phyloP scores from a whole-genome alignment of 805 yeast genomes.

The Metschnikowia matae region DNA sequence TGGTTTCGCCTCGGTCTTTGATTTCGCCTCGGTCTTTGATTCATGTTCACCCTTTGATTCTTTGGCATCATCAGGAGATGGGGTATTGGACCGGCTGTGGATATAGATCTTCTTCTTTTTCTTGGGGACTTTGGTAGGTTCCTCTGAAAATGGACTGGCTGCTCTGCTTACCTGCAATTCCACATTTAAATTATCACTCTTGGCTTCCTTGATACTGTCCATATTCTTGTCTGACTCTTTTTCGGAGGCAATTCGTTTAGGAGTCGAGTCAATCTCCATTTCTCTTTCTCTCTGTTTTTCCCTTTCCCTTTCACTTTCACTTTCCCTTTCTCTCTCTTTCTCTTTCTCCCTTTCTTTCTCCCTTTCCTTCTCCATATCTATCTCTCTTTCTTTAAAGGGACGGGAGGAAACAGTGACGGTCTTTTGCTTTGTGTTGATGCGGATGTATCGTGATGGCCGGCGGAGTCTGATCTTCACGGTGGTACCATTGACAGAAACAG shows the following conservation, averaged over 20 bases:
- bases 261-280: too few relatives aligned
- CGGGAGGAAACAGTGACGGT: neutral
- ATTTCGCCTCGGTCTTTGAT: too few relatives aligned
- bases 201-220: neutral
- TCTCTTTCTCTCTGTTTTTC: neutral
- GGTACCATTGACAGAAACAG: neutral
- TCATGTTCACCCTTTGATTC: neutral
- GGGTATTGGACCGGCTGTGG: constrained; percentile 17
- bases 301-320: neutral
- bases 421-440: neutral
- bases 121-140: constrained; percentile 12
- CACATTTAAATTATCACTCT: neutral
- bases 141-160: constrained; percentile 15
- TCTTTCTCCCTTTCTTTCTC: neutral
- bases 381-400: neutral
- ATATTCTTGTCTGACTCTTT: neutral
- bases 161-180: constrained; percentile 6
- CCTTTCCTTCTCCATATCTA: neutral
- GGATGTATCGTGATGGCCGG: neutral
- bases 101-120: constrained; percentile 29
- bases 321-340: neutral
- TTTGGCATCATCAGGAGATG: constrained; percentile 5
- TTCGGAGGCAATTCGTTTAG: neutral
- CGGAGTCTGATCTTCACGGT: neutral
- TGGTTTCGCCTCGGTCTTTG: neutral